Conservation (phyloP, 2,329 filamentous ascomycete species). For the Zarea fungicola region DNA sequence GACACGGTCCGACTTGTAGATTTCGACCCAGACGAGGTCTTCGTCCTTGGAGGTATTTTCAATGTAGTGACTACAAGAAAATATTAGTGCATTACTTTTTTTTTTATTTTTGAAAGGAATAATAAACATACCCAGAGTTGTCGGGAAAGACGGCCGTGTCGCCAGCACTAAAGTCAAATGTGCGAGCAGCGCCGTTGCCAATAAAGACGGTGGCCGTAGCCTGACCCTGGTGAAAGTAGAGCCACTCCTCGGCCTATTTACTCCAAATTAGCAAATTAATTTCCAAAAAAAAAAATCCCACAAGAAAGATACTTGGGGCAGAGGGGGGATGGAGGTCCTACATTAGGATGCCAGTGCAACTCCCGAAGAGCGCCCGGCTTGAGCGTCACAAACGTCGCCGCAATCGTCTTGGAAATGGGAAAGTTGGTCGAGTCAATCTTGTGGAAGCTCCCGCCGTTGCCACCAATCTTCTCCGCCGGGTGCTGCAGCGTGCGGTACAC, state of each 20-base stretch:
- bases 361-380: slow-evolving; percentile 60
- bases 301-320: no score
- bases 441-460: slow-evolving; percentile 55
- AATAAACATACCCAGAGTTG: slow-evolving; percentile 45
- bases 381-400: slow-evolving; percentile 58
- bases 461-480: slow-evolving; percentile 50
- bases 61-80: slow-evolving; percentile 52
- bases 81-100: background rate
- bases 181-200: slow-evolving; percentile 54
- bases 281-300: background rate
- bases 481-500: slow-evolving; percentile 57
- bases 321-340: slow-evolving; percentile 30
- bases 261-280: background rate
- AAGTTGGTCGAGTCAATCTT: slow-evolving; percentile 65
- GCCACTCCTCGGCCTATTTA: slow-evolving; percentile 59
- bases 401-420: slow-evolving; percentile 59
- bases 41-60: slow-evolving; percentile 61
- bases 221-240: slow-evolving; percentile 62
- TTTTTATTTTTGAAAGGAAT: background rate
- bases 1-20: slow-evolving; percentile 63
- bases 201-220: slow-evolving; percentile 61
- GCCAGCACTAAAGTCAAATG: slow-evolving; percentile 62
- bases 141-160: slow-evolving; percentile 65
- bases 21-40: slow-evolving; percentile 62
- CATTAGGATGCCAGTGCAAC: slow-evolving; percentile 66